Evolutionary conservation across 306 rosid genomes (phyloP).

Genomic region (Luffa acutangula): DNA sequence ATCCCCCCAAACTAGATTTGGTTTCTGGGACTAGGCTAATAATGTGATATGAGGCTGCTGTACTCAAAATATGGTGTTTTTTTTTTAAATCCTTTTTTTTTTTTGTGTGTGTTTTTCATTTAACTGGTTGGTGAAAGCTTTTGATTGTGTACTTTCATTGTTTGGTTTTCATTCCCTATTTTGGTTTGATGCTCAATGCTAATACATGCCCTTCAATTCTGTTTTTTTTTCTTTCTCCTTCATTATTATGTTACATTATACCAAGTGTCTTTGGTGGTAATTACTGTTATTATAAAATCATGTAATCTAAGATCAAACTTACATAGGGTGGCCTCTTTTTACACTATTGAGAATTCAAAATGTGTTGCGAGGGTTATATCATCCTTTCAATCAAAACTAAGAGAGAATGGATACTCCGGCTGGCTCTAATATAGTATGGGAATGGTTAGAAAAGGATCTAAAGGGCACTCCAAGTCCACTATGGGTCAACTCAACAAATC

Average conservation of each 20-base stretch:
- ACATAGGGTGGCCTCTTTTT: neutral
- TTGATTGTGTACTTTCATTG: neutral
- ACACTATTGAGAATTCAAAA: neutral
- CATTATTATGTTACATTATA: neutral
- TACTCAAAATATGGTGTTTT: neutral
- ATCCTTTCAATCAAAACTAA: neutral
- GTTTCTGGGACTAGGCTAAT: neutral
- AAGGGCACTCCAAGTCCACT: neutral
- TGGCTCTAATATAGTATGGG: neutral
- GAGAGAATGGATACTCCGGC: neutral
- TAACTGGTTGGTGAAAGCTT: neutral
- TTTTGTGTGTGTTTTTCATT: neutral
- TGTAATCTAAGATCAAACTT: neutral
- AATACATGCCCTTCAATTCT: neutral
- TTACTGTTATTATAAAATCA: neutral
- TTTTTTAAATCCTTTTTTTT: neutral
- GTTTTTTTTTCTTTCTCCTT: neutral
- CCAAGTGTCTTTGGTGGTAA: neutral
- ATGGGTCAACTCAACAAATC: neutral
- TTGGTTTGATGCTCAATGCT: neutral
- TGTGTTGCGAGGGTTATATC: neutral
- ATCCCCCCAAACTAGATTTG: slow-evolving; percentile 27
- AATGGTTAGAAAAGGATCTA: neutral
- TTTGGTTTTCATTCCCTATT: neutral
- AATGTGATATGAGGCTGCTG: neutral